Conservation (phyloP, 2,329 filamentous ascomycete genomes). For the Epichloe brachyelytri region DNA sequence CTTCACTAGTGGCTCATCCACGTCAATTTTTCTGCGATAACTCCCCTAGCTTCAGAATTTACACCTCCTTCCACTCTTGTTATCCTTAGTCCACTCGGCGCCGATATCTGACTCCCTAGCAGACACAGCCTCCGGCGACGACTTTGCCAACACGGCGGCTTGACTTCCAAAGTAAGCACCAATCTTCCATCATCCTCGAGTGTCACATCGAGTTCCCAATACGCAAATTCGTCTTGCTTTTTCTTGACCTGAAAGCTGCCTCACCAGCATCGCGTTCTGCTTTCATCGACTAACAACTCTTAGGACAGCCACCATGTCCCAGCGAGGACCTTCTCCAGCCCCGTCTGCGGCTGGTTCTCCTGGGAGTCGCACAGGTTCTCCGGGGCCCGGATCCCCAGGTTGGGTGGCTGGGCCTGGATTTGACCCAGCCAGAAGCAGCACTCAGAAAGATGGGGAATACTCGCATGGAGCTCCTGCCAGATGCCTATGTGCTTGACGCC, state of each 20-base stretch:
- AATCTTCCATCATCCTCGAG: not conserved
- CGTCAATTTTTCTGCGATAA: too few species aligned
- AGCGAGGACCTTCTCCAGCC: constrained; percentile 17
- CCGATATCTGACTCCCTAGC: not conserved
- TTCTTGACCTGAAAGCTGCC: not conserved
- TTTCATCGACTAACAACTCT: not conserved
- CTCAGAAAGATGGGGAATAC: constrained; percentile 20
- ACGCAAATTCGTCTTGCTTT: too few species aligned
- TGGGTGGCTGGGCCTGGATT: constrained; percentile 23
- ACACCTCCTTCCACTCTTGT: too few species aligned
- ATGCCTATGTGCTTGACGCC: constrained; percentile 33
- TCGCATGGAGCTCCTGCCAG: constrained; percentile 44
- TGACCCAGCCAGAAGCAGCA: constrained; percentile 28
- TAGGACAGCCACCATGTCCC: constrained; percentile 17
- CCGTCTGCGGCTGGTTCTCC: constrained; percentile 4
- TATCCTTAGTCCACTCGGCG: not conserved
- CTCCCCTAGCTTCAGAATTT: too few species aligned
- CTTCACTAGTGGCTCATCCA: too few species aligned
- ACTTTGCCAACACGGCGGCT: not conserved
- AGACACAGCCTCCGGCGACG: not conserved
- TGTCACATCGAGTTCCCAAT: too few species aligned
- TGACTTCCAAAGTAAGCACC: not conserved
- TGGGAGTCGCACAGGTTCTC: not conserved
- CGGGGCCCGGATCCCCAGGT: constrained; percentile 7
- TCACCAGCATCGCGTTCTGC: not conserved